Evolutionary conservation across 148 eudicot species (phyloP), one percentile per base, ranked within the genome.

Genomic region (Camellia granthamiana): DNA sequence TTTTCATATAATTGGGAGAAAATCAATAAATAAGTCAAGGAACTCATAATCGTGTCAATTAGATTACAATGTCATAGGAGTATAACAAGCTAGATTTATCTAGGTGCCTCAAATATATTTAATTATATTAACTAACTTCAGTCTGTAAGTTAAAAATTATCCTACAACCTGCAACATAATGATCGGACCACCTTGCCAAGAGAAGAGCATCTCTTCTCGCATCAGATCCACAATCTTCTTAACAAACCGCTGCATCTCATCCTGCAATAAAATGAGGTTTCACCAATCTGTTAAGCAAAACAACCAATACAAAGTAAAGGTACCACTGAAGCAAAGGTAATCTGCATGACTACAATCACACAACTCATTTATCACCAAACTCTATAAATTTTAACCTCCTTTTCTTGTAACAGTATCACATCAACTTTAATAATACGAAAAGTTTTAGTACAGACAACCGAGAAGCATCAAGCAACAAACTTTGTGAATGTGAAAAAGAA

Each of bases 151-250:
- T 3, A 63, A 64, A 69, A 21, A 68, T n/a, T 7, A 11, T 63
- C 14, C 46, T 23, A 80, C 62, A 85, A 94, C 99, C 99, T 95
- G 99, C 93, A 93, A 75, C 91, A 95, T 61, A 80, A 95, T 93
- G 67, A 95, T 86, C 58, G 97, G 99, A 77, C 99, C 99, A 73
- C 99, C 97, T 91, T 95, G 99, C 99, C 99, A 95, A 81, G 97
- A 93, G 80, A 93, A 90, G 19, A 95, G 95, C 77, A 69, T 88
- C 80, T 93, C 94, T 55, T 90, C 88, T 75, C 80, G 89, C 99
- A 93, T 93, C 85, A 95, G 72, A 83, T 90, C 92, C 58, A 95
- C 99, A 87, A 95, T 92, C 91, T 88, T 95, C 70, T 85, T 90
- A 65, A 95, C 99, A 84, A 86, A 95, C 7, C 87, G 88, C 84